These are phyloP conservation scores for Sporobolomyces phaffii DNA, from an alignment of 768 basidiomycete genomes.

Conservation along the genomic window DNA sequence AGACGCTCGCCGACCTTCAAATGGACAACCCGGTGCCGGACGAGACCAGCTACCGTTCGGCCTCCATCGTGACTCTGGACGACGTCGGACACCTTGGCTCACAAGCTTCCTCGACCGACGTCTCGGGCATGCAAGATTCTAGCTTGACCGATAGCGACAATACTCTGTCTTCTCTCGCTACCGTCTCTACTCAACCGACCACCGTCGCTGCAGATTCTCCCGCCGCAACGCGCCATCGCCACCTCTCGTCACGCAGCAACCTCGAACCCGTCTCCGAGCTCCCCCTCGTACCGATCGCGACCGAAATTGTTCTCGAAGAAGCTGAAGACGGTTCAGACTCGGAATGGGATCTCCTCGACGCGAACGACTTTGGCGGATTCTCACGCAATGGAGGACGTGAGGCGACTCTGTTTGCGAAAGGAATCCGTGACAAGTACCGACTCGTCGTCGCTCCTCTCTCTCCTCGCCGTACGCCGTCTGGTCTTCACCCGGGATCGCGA, in stretches of 20 bases:
- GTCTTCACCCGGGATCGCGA: neutral
- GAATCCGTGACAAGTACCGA: slow-evolving; percentile 79
- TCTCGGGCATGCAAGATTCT: neutral
- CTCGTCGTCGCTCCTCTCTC: slow-evolving; percentile 46
- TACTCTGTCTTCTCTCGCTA: slow-evolving; percentile 54
- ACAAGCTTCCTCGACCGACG: neutral
- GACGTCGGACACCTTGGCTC: neutral
- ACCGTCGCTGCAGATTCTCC: slow-evolving; percentile 47
- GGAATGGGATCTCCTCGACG: slow-evolving; percentile 78
- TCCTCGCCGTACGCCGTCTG: neutral
- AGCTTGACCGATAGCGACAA: slow-evolving; percentile 33
- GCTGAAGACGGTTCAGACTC: slow-evolving; percentile 56
- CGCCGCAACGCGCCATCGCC: neutral
- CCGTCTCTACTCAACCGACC: slow-evolving; percentile 51
- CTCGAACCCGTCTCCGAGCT: slow-evolving; percentile 20
- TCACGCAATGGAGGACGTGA: slow-evolving; percentile 64
- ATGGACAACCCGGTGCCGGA: neutral
- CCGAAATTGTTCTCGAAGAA: slow-evolving; percentile 40
- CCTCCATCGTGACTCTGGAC: too few species aligned
- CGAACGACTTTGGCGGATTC: slow-evolving; percentile 66
- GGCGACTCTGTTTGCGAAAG: slow-evolving; percentile 78
- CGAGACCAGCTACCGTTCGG: neutral
- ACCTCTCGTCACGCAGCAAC: slow-evolving; percentile 2
- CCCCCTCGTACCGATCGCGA: neutral
- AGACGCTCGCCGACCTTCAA: neutral